phyloP scores from a whole-genome alignment of 2,329 filamentous ascomycete genomes.

The Colletotrichum abscissum region DNA sequence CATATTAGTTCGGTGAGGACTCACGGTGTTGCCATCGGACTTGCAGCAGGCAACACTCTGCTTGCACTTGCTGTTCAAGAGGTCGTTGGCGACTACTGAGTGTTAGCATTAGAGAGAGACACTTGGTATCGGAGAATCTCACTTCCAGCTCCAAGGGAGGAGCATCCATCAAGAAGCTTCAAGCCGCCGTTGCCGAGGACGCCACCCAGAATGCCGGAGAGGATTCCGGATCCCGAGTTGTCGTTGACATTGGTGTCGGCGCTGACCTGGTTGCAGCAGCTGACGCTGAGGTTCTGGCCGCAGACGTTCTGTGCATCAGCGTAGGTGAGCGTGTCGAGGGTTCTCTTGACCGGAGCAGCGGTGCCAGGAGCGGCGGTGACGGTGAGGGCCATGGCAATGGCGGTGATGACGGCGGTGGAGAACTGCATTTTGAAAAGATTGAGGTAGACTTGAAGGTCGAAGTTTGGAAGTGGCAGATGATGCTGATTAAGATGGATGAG shows the following conservation, averaged over 20 bases:
- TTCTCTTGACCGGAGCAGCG: constrained; percentile 1
- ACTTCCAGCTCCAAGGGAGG: background rate
- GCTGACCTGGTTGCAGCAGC: constrained; percentile 1
- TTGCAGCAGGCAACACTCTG: background rate
- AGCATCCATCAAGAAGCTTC: background rate
- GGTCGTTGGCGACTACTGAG: background rate
- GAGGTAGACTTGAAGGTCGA: background rate
- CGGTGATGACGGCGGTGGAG: background rate
- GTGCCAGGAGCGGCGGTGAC: background rate
- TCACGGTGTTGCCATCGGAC: background rate
- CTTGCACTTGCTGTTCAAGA: background rate
- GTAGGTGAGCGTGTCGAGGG: background rate
- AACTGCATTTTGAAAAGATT: background rate
- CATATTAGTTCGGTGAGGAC: background rate
- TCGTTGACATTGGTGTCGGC: background rate
- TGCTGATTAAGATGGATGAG: background rate
- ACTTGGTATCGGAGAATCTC: background rate
- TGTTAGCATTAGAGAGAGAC: background rate
- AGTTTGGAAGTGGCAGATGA: background rate
- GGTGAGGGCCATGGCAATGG: background rate
- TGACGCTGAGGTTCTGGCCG: constrained; percentile 2
- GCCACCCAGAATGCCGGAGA: background rate
- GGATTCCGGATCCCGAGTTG: background rate
- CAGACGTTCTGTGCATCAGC: constrained; percentile 3
- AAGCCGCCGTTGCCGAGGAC: background rate